phyloP scores from a whole-genome alignment of 2,329 filamentous ascomycete genomes.

The Penicillium freii region DNA sequence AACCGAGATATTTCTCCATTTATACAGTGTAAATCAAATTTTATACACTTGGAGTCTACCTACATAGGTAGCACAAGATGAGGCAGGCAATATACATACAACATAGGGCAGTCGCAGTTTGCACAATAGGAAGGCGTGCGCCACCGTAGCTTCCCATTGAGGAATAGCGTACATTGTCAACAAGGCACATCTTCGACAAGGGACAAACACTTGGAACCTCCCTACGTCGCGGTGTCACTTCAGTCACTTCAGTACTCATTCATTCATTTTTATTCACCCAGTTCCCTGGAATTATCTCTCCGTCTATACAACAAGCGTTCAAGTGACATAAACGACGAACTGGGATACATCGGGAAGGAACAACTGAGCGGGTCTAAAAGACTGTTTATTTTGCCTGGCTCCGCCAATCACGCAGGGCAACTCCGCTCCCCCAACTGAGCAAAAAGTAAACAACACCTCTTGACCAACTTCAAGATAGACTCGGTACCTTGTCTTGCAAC shows the following conservation, averaged over 20 bases:
- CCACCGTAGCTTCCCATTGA: not conserved
- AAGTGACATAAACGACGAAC: not conserved
- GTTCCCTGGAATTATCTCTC: too few species aligned
- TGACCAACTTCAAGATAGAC: conserved; percentile 1
- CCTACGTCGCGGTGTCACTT: not conserved
- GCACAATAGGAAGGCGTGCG: not conserved
- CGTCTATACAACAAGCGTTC: not conserved
- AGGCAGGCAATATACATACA: not conserved
- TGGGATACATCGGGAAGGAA: not conserved
- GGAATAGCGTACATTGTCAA: conserved; percentile 6
- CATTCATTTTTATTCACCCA: not conserved
- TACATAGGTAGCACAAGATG: not conserved
- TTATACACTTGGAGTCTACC: not conserved
- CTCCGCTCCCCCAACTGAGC: conserved; percentile 22
- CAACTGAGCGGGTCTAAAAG: conserved; percentile 4
- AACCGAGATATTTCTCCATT: not conserved
- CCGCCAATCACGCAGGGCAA: conserved; percentile 19
- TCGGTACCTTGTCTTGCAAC: conserved; percentile 4
- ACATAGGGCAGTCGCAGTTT: not conserved
- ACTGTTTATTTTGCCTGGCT: conserved; percentile 27
- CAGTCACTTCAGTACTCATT: not conserved
- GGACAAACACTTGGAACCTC: not conserved
- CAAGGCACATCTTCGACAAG: conserved; percentile 5
- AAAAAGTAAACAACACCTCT: conserved; percentile 28
- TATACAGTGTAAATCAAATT: not conserved